Percentiles rank a stretch among this genome's conserved stretches.
phyloP scores from a whole-genome alignment of 148 eudicot species.

The Chenopodium album region DNA sequence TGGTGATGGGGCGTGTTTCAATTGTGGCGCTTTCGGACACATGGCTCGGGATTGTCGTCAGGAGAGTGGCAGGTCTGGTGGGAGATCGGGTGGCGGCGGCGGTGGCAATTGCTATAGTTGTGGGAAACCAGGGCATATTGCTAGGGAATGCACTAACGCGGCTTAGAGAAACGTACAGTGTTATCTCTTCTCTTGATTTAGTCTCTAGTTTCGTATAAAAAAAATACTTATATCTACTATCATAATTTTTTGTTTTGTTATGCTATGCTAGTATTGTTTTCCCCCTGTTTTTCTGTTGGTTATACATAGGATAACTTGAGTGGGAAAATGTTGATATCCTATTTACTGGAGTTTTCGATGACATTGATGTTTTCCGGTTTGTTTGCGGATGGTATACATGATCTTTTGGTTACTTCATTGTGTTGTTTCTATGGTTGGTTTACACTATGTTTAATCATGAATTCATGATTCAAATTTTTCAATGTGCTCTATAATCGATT shows the following conservation, averaged over 20 bases:
- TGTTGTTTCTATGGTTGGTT: neutral
- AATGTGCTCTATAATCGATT: no score
- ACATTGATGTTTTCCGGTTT: slow-evolving; percentile 7
- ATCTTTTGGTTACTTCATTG: neutral
- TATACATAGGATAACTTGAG: slow-evolving; percentile 16
- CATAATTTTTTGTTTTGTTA: neutral
- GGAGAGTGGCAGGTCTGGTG: slow-evolving; percentile 5
- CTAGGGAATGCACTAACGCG: slow-evolving; percentile 45
- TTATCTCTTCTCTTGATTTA: slow-evolving; percentile 2
- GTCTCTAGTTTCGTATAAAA: neutral
- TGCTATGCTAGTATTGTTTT: neutral
- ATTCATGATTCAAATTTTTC: no score
- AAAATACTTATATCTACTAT: no score
- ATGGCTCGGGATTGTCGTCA: slow-evolving; percentile 50
- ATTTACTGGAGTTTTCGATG: neutral
- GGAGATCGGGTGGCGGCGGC: slow-evolving; percentile 25
- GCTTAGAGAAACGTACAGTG: slow-evolving; percentile 18
- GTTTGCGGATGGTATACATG: slow-evolving; percentile 8
- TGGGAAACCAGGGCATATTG: slow-evolving; percentile 45
- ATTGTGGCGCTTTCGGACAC: slow-evolving; percentile 41
- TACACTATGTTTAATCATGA: neutral
- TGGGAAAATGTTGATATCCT: slow-evolving; percentile 1
- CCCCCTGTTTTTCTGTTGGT: slow-evolving; percentile 24
- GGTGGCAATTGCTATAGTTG: slow-evolving; percentile 43
- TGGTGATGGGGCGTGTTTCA: slow-evolving; percentile 35